Conservation (phyloP, 257 asterid species). For the Paraleonurus japonicus region DNA sequence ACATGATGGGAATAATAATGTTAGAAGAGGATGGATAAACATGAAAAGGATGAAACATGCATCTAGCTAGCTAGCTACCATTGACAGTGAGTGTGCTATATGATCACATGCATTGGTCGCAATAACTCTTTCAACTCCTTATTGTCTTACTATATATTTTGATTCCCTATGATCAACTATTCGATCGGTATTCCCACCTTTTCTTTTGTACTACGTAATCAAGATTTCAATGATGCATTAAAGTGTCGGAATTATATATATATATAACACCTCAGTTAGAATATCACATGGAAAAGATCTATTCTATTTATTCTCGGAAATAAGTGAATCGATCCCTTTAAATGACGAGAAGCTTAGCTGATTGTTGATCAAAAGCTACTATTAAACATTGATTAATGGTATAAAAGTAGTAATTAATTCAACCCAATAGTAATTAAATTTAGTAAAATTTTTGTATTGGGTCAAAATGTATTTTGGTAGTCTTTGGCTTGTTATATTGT, state of each 20-base stretch:
- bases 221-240: background rate
- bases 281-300: background rate
- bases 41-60: background rate
- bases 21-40: background rate
- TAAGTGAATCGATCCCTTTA: too few relatives aligned
- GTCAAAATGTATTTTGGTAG: too few relatives aligned
- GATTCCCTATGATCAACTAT: conserved; percentile 1
- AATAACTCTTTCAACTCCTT: conserved; percentile 1
- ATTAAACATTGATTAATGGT: too few relatives aligned
- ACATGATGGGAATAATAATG: background rate
- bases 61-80: too few relatives aligned
- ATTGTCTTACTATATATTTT: background rate
- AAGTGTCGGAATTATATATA: background rate
- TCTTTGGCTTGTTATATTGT: too few relatives aligned
- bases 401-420: too few relatives aligned
- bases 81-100: background rate
- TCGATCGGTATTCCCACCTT: background rate
- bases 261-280: background rate
- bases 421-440: too few relatives aligned
- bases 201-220: background rate
- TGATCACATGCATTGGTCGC: background rate
- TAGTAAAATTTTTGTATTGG: too few relatives aligned
- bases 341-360: too few relatives aligned
- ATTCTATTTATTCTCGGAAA: background rate
- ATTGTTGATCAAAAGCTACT: too few relatives aligned